A percentile compares a stretch with the other conserved stretches of the same genome.
Conservation (phyloP, 2,329 filamentous ascomycete genomes). For the Aspergillus bombycis region DNA sequence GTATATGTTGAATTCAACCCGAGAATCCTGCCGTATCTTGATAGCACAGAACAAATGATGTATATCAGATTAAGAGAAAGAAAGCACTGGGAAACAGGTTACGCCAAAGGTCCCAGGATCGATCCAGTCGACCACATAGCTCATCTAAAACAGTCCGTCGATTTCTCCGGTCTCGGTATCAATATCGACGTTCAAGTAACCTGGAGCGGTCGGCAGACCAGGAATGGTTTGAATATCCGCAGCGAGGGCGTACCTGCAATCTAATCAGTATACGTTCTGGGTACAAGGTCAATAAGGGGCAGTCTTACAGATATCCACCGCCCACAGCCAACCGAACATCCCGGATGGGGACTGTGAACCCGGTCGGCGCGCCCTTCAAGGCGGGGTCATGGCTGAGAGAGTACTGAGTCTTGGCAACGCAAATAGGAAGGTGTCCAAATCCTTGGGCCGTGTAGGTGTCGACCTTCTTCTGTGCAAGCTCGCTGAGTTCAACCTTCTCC, state of each 20-base stretch:
- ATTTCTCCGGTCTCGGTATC: slow-evolving; percentile 83
- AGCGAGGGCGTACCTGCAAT: slow-evolving; percentile 77
- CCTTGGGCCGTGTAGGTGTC: slow-evolving; percentile 93
- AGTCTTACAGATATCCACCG: slow-evolving; percentile 80
- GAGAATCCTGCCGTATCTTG: background rate
- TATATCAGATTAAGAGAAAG: slow-evolving; percentile 3
- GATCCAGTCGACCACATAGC: background rate
- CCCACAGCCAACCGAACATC: slow-evolving; percentile 94
- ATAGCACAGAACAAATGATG: background rate
- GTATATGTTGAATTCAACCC: slow-evolving; percentile 16
- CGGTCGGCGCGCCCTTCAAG: slow-evolving; percentile 91
- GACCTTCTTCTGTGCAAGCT: slow-evolving; percentile 93
- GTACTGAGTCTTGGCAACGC: slow-evolving; percentile 98
- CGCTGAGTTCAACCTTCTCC: slow-evolving; percentile 84
- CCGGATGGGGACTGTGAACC: slow-evolving; percentile 91
- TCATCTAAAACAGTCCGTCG: slow-evolving; percentile 78
- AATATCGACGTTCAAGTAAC: slow-evolving; percentile 90
- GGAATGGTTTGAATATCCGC: slow-evolving; percentile 99
- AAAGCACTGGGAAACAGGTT: slow-evolving; percentile 52
- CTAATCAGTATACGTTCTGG: slow-evolving; percentile 38
- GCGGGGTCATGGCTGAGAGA: slow-evolving; percentile 90
- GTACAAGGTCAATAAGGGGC: background rate
- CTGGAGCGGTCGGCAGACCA: slow-evolving; percentile 89
- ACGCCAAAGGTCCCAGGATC: background rate
- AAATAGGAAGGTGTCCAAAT: slow-evolving; percentile 90